Evolutionary conservation across 139 green algal genomes (phyloP), one percentile per base, ranked within the genome.

Genomic region (Picochlorum sp.): DNA sequence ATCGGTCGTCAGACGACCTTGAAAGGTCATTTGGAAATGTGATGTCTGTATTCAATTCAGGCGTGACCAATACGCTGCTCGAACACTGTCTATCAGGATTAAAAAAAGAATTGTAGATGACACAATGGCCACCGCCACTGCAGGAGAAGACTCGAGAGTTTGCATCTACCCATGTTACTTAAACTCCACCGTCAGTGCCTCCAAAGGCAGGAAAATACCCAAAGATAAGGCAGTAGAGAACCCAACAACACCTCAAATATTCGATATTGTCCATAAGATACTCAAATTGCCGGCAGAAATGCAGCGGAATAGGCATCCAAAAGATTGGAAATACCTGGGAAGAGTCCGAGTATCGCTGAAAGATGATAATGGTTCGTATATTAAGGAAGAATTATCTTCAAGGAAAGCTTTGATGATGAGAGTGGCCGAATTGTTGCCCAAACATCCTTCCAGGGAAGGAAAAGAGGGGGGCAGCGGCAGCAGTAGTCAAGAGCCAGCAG

Each of bases 301-400:
- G 30, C 62, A 85, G 77, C 65, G 76, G 31, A 86, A 85, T 57
- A 60, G 69, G 24, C 81, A 86, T 64, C 77, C 82, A 16, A 58
- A 72, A 7, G 75, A 83, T 30, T 85, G 68, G 37, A 69, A 68
- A 21, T 70, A 78, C n/a, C 58, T 60, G 14, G 77, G 79, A 2
- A 69, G 82, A 14, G 47, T 88, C 24, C 69, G 79, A 28, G 80
- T 86, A 41, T 44, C 75, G 63, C 55, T 85, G 2, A 81, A 78
- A 54, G 72, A 75, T 4, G 65, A 61, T 4, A 67, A 81, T 55
- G 74, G 77, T 7, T 76, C 47, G 14, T 61, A 59, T 2, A 8
- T 71, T 14, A 78, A 84, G 28, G 67, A 71, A n/a, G 77, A 77
- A 28, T 71, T 88, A 7, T 58, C 71, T 52, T 26, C 70, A 78